A percentile compares a stretch with the other conserved stretches of the same genome.
phyloP scores from a whole-genome alignment of 345 rosid species.

The Lumnitzera littorea region DNA sequence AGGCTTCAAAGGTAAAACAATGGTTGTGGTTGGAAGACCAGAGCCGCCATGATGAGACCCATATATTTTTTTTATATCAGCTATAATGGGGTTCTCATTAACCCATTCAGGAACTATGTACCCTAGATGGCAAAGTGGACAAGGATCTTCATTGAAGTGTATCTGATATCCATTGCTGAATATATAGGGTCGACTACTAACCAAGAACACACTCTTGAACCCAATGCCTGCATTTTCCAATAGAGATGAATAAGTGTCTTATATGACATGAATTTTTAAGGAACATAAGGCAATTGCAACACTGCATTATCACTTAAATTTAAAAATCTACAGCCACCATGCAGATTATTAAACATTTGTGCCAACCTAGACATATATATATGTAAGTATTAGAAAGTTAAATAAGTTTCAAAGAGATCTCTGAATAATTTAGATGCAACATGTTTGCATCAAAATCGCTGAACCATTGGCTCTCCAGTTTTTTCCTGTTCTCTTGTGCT shows the following conservation, averaged over 20 bases:
- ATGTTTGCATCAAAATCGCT: too few species aligned
- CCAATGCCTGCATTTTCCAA: constrained; percentile 44
- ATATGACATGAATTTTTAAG: too few species aligned
- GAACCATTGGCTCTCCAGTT: too few species aligned
- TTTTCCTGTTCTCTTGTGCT: too few species aligned
- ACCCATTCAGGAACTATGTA: constrained; percentile 82
- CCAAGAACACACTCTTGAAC: constrained; percentile 63
- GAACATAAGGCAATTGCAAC: too few species aligned
- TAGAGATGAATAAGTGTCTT: background rate
- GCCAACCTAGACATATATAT: too few species aligned
- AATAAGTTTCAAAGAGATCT: too few species aligned
- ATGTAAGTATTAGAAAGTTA: too few species aligned
- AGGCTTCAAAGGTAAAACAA: constrained; percentile 54
- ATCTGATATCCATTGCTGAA: constrained; percentile 72
- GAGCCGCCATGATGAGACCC: constrained; percentile 22
- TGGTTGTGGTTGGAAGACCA: constrained; percentile 45
- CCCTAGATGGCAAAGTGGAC: constrained; percentile 51
- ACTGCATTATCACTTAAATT: too few species aligned
- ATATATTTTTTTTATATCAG: constrained; percentile 39
- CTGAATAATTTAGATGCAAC: too few species aligned
- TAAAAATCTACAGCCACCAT: too few species aligned
- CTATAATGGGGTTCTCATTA: constrained; percentile 40
- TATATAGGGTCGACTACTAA: constrained; percentile 44
- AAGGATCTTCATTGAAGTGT: constrained; percentile 55
- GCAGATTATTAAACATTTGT: too few species aligned